These are phyloP conservation scores for Arthrobotrys musiformis DNA, from an alignment of 2,329 filamentous ascomycete species.

Conservation along the genomic window DNA sequence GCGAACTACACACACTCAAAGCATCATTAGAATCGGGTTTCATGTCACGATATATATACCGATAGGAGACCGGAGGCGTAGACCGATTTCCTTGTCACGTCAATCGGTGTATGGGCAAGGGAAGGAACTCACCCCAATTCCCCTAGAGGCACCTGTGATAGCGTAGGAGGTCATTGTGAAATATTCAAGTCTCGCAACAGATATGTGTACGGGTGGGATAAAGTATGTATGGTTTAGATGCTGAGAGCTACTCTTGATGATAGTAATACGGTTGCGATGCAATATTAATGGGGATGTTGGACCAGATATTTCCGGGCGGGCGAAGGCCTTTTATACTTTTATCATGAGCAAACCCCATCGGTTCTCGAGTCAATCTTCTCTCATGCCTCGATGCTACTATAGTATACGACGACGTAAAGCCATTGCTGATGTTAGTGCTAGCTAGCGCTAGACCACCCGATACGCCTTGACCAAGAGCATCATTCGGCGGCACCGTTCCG, in stretches of 20 bases:
- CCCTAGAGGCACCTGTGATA: conserved; percentile 62
- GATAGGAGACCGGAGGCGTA: too few relatives aligned
- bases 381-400: neutral
- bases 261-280: neutral
- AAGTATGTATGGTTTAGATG: neutral
- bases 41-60: too few relatives aligned
- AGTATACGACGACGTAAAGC: too few relatives aligned
- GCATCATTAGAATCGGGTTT: too few relatives aligned
- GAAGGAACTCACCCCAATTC: conserved; percentile 58
- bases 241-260: neutral
- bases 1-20: neutral
- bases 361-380: neutral
- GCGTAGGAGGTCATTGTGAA: conserved; percentile 61
- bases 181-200: neutral
- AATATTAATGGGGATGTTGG: neutral
- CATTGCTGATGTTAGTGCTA: neutral
- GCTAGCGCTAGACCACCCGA: too few relatives aligned
- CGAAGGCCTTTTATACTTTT: conserved; percentile 7
- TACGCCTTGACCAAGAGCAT: neutral
- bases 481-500: neutral
- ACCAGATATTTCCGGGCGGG: neutral
- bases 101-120: too few relatives aligned
- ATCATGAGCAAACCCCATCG: neutral
- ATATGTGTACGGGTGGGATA: neutral
- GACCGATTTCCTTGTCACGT: too few relatives aligned